These are phyloP conservation scores for Keithomyces neogunnii DNA, from an alignment of 2,329 filamentous ascomycete species.

Conservation along the genomic window DNA sequence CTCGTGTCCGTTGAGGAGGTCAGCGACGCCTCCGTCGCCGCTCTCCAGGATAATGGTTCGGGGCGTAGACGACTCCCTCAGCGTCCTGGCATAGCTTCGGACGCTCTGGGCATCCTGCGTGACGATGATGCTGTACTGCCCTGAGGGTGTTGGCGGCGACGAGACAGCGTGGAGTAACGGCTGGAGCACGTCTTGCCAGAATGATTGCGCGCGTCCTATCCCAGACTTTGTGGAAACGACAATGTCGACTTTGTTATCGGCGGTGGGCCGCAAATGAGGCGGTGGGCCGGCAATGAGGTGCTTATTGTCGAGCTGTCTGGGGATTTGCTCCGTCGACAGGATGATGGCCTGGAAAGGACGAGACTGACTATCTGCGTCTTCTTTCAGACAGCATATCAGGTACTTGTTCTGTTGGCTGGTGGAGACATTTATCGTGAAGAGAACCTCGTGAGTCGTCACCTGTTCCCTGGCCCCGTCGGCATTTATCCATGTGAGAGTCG, in stretches of 20 bases:
- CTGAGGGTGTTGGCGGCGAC: neutral
- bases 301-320: slow-evolving; percentile 25
- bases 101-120: slow-evolving; percentile 60
- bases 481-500: slow-evolving; percentile 19
- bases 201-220: slow-evolving; percentile 43
- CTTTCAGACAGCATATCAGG: slow-evolving; percentile 30
- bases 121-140: slow-evolving; percentile 34
- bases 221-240: slow-evolving; percentile 62
- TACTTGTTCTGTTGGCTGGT: slow-evolving; percentile 1
- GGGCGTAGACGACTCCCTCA: slow-evolving; percentile 17
- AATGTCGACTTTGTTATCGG: slow-evolving; percentile 41
- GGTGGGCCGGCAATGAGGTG: slow-evolving; percentile 31
- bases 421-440: slow-evolving; percentile 16
- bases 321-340: slow-evolving; percentile 23
- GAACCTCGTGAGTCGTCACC: slow-evolving; percentile 16
- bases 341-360: slow-evolving; percentile 20
- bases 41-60: slow-evolving; percentile 66
- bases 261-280: slow-evolving; percentile 20
- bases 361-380: slow-evolving; percentile 19
- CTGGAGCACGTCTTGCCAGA: slow-evolving; percentile 47
- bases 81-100: slow-evolving; percentile 45
- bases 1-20: slow-evolving; percentile 59
- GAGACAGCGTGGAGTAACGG: slow-evolving; percentile 42
- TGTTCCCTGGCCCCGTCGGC: slow-evolving; percentile 10
- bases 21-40: slow-evolving; percentile 80